phyloP scores from a whole-genome alignment of 352 stramenopile species.

The Pythium insidiosum region DNA sequence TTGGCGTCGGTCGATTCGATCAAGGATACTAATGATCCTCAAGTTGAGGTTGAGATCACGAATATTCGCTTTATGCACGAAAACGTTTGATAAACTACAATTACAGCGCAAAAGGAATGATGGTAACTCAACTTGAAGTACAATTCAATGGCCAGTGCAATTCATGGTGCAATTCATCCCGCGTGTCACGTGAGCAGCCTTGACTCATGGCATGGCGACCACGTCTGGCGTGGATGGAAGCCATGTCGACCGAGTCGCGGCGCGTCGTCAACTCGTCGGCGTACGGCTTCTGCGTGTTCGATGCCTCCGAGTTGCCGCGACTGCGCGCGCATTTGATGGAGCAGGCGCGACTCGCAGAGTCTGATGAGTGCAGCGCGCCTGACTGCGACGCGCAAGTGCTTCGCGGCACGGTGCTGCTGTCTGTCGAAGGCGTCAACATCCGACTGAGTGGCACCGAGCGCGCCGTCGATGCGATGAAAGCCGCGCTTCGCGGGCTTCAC shows the following conservation, averaged over 20 bases:
- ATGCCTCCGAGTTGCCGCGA: slow-evolving; percentile 20
- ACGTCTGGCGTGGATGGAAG: too few species aligned
- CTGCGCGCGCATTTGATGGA: slow-evolving; percentile 31
- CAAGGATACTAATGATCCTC: not conserved
- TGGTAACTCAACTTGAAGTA: too few species aligned
- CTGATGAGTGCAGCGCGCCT: slow-evolving; percentile 13
- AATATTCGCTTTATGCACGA: too few species aligned
- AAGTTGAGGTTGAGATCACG: not conserved
- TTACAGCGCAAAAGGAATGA: too few species aligned
- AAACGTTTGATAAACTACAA: too few species aligned
- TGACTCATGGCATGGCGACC: too few species aligned
- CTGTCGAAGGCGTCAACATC: slow-evolving; percentile 60
- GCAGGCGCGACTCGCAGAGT: slow-evolving; percentile 3
- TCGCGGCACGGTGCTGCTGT: slow-evolving; percentile 60
- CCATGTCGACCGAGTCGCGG: too few species aligned
- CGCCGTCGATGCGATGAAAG: slow-evolving; percentile 39
- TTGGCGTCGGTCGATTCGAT: not conserved
- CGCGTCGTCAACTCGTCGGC: slow-evolving; percentile 55
- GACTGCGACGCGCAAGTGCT: too few species aligned
- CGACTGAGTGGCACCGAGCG: slow-evolving; percentile 37
- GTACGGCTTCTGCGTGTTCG: slow-evolving; percentile 63
- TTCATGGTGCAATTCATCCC: too few species aligned
- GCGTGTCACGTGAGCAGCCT: too few species aligned
- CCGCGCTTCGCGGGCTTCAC: slow-evolving; percentile 28
- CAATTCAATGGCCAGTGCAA: too few species aligned